phyloP scores from a whole-genome alignment of 2,329 filamentous ascomycete genomes.

The Venturia pyrina region DNA sequence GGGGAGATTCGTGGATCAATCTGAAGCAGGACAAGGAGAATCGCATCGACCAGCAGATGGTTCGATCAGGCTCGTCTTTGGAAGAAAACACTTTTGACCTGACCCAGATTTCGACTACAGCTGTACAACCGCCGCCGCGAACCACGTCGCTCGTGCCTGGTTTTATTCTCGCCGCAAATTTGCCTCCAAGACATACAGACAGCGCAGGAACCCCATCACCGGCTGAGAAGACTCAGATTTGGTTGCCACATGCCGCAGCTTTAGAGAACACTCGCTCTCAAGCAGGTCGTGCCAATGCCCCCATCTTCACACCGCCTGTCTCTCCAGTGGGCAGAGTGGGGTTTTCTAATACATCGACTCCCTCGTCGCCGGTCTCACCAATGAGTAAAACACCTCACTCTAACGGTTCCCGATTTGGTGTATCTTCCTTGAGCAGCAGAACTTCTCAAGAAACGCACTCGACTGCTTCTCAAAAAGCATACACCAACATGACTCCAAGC shows the following conservation, averaged over 20 bases:
- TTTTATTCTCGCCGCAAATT: not conserved
- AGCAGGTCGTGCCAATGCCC: not conserved
- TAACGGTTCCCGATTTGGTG: not conserved
- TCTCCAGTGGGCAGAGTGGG: not conserved
- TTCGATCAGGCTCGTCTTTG: not conserved
- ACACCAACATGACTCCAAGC: not conserved
- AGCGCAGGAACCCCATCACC: not conserved
- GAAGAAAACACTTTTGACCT: not conserved
- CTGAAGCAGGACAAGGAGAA: slow-evolving; percentile 1
- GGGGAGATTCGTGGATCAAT: not conserved
- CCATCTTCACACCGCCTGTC: not conserved
- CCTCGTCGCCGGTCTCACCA: not conserved
- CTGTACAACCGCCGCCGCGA: not conserved
- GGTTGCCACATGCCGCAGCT: not conserved
- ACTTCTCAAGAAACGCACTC: not conserved
- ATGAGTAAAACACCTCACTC: not conserved
- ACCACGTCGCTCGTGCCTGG: not conserved
- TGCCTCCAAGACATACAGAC: not conserved
- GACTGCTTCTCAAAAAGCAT: not conserved
- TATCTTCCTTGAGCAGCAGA: not conserved
- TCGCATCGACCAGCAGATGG: not conserved
- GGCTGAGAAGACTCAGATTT: not conserved
- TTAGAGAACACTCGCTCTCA: not conserved
- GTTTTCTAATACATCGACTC: not conserved
- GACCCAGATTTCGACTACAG: not conserved